Base-by-base conservation (phyloP, 257 asterid species). In the Orobanche coerulescens region DNA sequence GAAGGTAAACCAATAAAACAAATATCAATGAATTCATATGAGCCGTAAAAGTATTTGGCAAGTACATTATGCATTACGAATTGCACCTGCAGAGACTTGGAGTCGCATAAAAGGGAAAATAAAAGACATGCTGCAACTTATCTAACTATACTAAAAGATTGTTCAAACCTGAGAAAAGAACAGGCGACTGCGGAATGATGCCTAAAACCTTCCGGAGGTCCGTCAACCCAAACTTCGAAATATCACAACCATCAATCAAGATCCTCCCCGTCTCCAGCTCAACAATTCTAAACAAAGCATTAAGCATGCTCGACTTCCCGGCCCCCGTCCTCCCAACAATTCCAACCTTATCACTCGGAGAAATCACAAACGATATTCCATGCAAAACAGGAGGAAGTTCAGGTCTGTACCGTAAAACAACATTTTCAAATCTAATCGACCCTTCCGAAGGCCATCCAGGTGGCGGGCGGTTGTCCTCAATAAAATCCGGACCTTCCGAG, bases 241-340 rank as follows among this genome's bases (percentile, higher is more conserved):
- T 70, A 25, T 92, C 96, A 71, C 71, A 86, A 58, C 79, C 91
- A 74, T 92, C 98, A 50, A 92, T 81, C 11, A 86, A 75, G 72
- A 92, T 86, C 68, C 75, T 78, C 42, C 98, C 98, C 46, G 73
- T 79, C 71, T 88, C 98, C 71, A 84, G 79, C 71, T 88, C 95
- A 64, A 92, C 98, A 48, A 92, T 82, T 43, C 98, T 81, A 72
- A 92, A 92, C 77, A 92, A 70, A 66, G 96, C 94, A 81, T 92
- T 92, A 36, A 92, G 88, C 96, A 92, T 86, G 79, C 98, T 92
- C 15, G 98, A 92, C 66, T 92, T 92, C 63, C 98, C 98, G 10
- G 98, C 98, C 20, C 98, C 98, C 3, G 98, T 92, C 75, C 98
- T 81, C 48, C 98, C 98, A 61, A 88, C 96, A 51, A 92, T 87